Evolutionary conservation across 1,284 basidiomycete genomes (phyloP), one percentile per base, ranked within the genome.

Genomic region (Sutorius eximius): DNA sequence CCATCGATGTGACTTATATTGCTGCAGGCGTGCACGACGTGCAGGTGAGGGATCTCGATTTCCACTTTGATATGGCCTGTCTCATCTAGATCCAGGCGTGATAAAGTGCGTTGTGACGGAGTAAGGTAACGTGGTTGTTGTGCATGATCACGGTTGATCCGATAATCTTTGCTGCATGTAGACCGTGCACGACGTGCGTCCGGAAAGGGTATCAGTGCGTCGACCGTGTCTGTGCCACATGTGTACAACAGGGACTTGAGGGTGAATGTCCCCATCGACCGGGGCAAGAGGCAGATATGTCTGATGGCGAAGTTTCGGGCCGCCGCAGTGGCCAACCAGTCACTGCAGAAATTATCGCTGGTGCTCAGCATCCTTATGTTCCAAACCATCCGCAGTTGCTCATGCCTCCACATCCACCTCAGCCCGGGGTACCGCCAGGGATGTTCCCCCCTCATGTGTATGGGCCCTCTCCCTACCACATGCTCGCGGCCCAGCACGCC

Each of bases 101-200:
- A 83, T 66, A 84, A 84, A 69, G 75, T 82, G 59, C 75, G 81
- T 7, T 83, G 83, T 61, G 79, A 82, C 60, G 81, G 82, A 29
- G 66, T 72, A 49, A 75, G 82, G 79, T 80, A 61, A 54, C 50
- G 62, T 60, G 40, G 44, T 33, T 43, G 38, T 45, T 49, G 32
- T 27, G n/a, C 18, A 20, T 48, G 20, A 38, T 40, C 29, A 11
- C 20, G 22, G 33, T 42, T 38, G 27, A 36, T 45, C 42, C 37
- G 46, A 58, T 49, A 18, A 61, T 36, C 13, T 45, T 41, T 52
- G 15, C 51, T 56, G 41, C 43, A 27, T 43, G 42, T 56, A 81
- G 80, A 58, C 81, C 81, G 46, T 82, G 81, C 61, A 53, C 67
- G 15, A 70, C 75, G 16, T 82, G 81, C 62, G 61, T 65, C 47